These are phyloP conservation scores for Deuterostichococcus epilithicus DNA, from an alignment of 139 green algal species.

Conservation along the genomic window DNA sequence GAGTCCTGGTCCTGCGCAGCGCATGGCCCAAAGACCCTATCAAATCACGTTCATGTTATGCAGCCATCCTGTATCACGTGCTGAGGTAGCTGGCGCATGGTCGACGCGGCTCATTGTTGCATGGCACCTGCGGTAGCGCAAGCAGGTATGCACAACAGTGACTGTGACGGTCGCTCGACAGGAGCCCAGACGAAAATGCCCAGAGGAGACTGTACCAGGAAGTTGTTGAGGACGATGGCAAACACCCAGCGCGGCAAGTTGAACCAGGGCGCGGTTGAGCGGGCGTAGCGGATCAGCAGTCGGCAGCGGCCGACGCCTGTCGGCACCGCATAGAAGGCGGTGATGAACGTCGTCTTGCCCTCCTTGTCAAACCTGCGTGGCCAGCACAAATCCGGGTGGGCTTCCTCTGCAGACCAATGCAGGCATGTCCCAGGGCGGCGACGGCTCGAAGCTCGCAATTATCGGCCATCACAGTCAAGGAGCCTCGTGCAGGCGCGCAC, in stretches of 20 bases:
- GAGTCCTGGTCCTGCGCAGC: conserved; percentile 18
- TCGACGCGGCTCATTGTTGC: not conserved
- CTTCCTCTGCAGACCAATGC: not conserved
- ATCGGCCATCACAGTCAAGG: not conserved
- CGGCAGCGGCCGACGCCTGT: conserved; percentile 12
- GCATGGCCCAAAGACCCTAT: no score
- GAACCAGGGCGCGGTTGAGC: conserved; percentile 22
- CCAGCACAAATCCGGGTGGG: not conserved
- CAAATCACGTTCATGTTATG: not conserved
- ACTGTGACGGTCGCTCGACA: not conserved
- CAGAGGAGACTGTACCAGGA: conserved; percentile 16
- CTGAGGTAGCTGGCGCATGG: not conserved
- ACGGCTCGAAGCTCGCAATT: not conserved
- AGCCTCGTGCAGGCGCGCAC: no score
- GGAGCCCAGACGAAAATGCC: no score
- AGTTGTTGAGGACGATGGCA: conserved; percentile 18
- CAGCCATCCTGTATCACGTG: not conserved
- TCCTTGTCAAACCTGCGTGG: not conserved
- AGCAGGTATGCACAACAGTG: not conserved
- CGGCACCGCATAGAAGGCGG: conserved; percentile 19
- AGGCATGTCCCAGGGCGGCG: not conserved
- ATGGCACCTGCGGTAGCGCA: not conserved
- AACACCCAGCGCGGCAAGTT: conserved; percentile 20
- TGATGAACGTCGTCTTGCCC: conserved; percentile 23
- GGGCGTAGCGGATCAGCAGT: conserved; percentile 14